Conservation (phyloP, 306 rosid genomes). For the Senna tora region DNA sequence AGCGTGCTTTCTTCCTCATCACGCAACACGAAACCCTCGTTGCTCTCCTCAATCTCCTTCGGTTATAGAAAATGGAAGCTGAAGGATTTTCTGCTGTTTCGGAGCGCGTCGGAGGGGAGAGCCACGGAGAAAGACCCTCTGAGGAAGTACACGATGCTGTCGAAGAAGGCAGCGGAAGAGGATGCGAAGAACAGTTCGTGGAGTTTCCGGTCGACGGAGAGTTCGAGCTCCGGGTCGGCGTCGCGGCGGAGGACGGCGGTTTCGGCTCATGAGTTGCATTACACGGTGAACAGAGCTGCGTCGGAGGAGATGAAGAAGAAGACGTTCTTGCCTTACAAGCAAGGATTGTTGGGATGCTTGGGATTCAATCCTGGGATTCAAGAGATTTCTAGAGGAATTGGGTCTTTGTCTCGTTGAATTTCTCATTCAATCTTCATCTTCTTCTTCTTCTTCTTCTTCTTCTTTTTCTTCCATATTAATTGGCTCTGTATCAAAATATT, state of each 20-base stretch:
- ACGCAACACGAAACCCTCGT: constrained; percentile 39
- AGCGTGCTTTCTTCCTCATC: constrained; percentile 45
- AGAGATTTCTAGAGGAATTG: constrained; percentile 55
- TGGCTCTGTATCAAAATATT: no score
- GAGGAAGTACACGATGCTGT: constrained; percentile 50
- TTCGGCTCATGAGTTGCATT: constrained; percentile 91
- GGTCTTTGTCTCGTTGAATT: constrained; percentile 56
- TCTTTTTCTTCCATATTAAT: not conserved
- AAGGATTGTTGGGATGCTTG: constrained; percentile 81
- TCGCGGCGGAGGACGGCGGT: constrained; percentile 74
- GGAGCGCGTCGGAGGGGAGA: constrained; percentile 90
- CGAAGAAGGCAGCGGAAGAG: constrained; percentile 55
- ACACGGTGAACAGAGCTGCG: constrained; percentile 83
- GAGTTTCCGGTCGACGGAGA: constrained; percentile 79
- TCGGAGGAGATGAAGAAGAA: constrained; percentile 89
- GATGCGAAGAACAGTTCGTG: constrained; percentile 63
- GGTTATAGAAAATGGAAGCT: constrained; percentile 75
- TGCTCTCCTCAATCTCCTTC: constrained; percentile 67
- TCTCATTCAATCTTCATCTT: constrained; percentile 24
- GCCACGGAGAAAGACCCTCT: constrained; percentile 61
- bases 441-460: not conserved
- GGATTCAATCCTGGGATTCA: constrained; percentile 69
- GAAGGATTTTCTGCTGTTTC: constrained; percentile 70
- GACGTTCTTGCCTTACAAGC: constrained; percentile 87
- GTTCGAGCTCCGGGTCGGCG: constrained; percentile 60